Evolutionary conservation across 495 filamentous ascomycete species (phyloP), one percentile per base, ranked within the genome.

Genomic region (Stereocaulon alpinum): DNA sequence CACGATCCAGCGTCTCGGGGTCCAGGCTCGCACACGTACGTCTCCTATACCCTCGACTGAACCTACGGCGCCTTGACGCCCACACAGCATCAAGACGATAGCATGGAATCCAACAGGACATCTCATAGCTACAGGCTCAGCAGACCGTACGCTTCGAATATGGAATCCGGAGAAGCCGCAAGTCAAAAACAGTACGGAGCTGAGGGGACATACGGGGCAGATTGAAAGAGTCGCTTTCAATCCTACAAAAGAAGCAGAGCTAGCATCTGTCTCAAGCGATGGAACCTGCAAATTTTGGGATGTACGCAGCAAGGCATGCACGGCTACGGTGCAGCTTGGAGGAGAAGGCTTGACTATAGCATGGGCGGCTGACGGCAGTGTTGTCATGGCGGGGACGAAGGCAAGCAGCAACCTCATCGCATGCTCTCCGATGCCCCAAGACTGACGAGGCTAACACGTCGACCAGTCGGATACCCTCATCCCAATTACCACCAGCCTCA

Each of bases 281-380:
- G 91, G 91, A 1, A 85, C 86, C 17, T 86, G 95, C 60, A 83
- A 86, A 61, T 84, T 98, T 63, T 98, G 93, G 93, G 94, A 98
- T 68, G 89, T 95, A 18, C 80, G 91, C 62, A 88, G 81, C 24
- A 92, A 89, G 70, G 79, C 73, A 5, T 88, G 86, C 56, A 80
- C 88, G 40, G 90, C 88, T 64, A 86, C 87, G 60, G 75, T 91
- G 2, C 88, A 87, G 68, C 81, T 87, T n/a, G 83, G 85, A 37
- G 89, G 89, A 7, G 86, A 87, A 68, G 87, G 89, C 10, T 88
- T 94, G 61, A 87, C 83, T 15, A 75, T 95, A 55, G 86, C 85
- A 6, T 98, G 93, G 91, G 82, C 80, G 55, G 90, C 90, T n/a
- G 86, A 93, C 67, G 94, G 94, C 4, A 81, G 76, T 47, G 84